These are phyloP conservation scores for Pyrrhoderma noxium DNA, from an alignment of 1,284 basidiomycete genomes.

Conservation along the genomic window DNA sequence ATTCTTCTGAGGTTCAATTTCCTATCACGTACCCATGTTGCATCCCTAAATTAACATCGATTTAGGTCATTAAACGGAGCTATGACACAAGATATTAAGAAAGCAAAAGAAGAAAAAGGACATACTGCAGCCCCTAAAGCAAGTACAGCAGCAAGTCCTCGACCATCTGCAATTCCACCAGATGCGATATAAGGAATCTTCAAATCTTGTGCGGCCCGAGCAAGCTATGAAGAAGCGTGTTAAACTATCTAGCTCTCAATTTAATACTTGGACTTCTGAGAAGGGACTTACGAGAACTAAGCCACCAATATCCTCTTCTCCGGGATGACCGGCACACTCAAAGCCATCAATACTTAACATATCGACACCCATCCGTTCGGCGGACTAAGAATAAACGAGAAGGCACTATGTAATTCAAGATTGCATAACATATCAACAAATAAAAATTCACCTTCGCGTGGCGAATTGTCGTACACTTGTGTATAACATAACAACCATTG, in stretches of 20 bases:
- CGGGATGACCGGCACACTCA: slow-evolving; percentile 91
- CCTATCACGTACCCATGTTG: slow-evolving; percentile 2
- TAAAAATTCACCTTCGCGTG: slow-evolving; percentile 62
- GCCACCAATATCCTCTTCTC: slow-evolving; percentile 91
- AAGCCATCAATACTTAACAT: slow-evolving; percentile 85
- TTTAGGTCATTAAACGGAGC: background rate
- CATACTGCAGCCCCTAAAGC: slow-evolving; percentile 76
- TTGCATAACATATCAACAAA: background rate
- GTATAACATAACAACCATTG: slow-evolving; percentile 72
- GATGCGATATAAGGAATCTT: slow-evolving; percentile 85
- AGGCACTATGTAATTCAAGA: background rate
- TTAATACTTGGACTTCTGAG: background rate
- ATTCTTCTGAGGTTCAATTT: background rate
- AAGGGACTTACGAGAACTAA: slow-evolving; percentile 66
- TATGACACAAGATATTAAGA: slow-evolving; percentile 53
- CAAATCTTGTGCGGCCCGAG: slow-evolving; percentile 81
- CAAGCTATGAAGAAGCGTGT: slow-evolving; percentile 46
- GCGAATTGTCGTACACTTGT: slow-evolving; percentile 86
- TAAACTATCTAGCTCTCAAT: background rate
- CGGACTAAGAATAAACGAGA: slow-evolving; percentile 41
- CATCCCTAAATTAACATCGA: background rate
- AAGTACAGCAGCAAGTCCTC: slow-evolving; percentile 77
- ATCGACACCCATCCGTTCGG: slow-evolving; percentile 76
- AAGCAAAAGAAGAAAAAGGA: slow-evolving; percentile 17
- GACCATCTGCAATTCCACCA: slow-evolving; percentile 77